These are phyloP conservation scores for Lithocarpus polystachyus DNA, from an alignment of 306 rosid genomes.

Conservation along the genomic window DNA sequence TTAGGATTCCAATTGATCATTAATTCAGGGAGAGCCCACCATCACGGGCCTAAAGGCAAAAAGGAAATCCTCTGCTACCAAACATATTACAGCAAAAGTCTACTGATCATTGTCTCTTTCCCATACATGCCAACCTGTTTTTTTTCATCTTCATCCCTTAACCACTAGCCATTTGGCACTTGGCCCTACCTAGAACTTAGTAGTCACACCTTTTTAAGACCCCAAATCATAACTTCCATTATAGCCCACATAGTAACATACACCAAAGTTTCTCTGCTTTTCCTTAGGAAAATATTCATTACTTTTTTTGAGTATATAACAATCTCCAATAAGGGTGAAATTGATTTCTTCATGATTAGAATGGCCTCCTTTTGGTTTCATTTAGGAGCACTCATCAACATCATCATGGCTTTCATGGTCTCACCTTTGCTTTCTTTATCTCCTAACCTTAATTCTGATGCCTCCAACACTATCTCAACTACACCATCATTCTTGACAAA, in stretches of 20 bases:
- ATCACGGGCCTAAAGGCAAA: slow-evolving; percentile 41
- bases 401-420: slow-evolving; percentile 44
- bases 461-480: slow-evolving; percentile 34
- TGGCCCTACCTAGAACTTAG: slow-evolving; percentile 37
- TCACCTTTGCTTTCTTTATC: slow-evolving; percentile 38
- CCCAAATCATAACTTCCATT: slow-evolving; percentile 51
- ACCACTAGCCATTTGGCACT: slow-evolving; percentile 35
- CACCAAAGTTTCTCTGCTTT: slow-evolving; percentile 18
- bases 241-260: background rate
- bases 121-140: slow-evolving; percentile 40
- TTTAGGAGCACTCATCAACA: slow-evolving; percentile 20
- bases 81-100: slow-evolving; percentile 35
- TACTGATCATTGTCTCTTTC: slow-evolving; percentile 48
- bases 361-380: slow-evolving; percentile 62
- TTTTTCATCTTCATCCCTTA: slow-evolving; percentile 34
- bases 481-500: slow-evolving; percentile 41
- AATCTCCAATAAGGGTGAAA: slow-evolving; percentile 19
- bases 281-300: slow-evolving; percentile 6
- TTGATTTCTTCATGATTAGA: slow-evolving; percentile 43
- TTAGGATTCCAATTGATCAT: slow-evolving; percentile 19
- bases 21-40: slow-evolving; percentile 41
- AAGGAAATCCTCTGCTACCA: slow-evolving; percentile 25
- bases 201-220: slow-evolving; percentile 28
- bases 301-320: slow-evolving; percentile 14
- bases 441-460: slow-evolving; percentile 31